Evolutionary conservation across 2,329 filamentous ascomycete genomes (phyloP), one percentile per base, ranked within the genome.

Genomic region (Beauveria brongniartii): DNA sequence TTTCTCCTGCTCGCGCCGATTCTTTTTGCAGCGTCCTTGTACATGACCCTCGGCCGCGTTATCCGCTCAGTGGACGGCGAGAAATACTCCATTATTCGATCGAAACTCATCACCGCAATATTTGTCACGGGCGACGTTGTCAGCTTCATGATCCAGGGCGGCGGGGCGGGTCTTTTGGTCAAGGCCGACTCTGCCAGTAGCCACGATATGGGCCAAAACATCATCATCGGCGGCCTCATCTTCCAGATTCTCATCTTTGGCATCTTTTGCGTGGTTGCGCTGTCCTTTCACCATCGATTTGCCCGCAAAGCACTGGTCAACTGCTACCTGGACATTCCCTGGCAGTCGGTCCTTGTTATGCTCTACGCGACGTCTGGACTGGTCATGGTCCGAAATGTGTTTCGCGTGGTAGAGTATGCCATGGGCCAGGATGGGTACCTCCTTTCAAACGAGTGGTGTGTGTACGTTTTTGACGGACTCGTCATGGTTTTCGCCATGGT

Each of bases 161-260:
- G 64, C 58, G 72, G 69, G 5, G 71, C 68, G 22, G 72, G 69
- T 5, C 47, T 71, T 7, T 64, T 68, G 20, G 66, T 67, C 59
- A 61, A 65, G 47, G 63, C 63, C 1, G 67, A 68, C 6, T 67
- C 69, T 41, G 63, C 54, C 46, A 64, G 61, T 51, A 53, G 50
- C 44, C 47, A 63, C 18, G 69, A 76, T 22, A 64, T 70, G 1
- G 79, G 79, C 9, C 69, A 77, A 54, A 74, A 77, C 22, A 70
- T 85, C 59, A 77, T 85, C 24, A 69, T 85, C 8, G 77, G 66
- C 5, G 83, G 83, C 3, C 70, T 87, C 5, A 69, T 80, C 20
- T 67, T 85, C n/a, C 83, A 87, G 65, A 74, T 86, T 16, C 40
- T 80, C 24, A 75, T 81, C 46, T 84, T 86, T 61, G 73, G 72